A percentile compares a stretch with the other conserved stretches of the same genome.
These are phyloP conservation scores for Globisporangium nagaii DNA, from an alignment of 352 stramenopile genomes.

Conservation along the genomic window DNA sequence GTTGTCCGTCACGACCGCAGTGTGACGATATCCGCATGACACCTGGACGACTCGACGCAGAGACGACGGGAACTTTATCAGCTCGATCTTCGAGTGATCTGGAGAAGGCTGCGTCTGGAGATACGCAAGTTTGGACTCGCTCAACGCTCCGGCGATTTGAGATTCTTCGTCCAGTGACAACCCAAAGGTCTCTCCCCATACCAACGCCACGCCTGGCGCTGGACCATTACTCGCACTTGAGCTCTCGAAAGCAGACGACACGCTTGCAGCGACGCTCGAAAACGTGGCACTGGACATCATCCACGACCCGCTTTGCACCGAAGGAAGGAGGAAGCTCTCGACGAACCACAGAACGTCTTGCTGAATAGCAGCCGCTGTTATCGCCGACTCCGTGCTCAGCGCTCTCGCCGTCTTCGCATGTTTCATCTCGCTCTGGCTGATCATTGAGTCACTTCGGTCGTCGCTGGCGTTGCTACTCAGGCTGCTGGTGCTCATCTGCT, in stretches of 20 bases:
- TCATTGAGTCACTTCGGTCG: constrained; percentile 5
- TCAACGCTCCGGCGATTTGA: constrained; percentile 12
- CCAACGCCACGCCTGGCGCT: constrained; percentile 42
- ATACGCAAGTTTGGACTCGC: constrained; percentile 18
- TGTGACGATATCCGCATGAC: constrained; percentile 74
- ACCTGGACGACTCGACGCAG: constrained; percentile 60
- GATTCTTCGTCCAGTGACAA: constrained; percentile 65
- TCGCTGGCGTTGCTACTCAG: constrained; percentile 8
- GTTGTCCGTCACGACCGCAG: constrained; percentile 62
- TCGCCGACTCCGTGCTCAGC: constrained; percentile 8
- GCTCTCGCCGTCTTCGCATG: constrained; percentile 7
- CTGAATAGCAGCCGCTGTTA: constrained; percentile 4
- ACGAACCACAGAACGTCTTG: constrained; percentile 39
- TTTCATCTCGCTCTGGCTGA: constrained; percentile 1
- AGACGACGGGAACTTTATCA: constrained; percentile 42
- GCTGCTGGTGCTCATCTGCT: constrained; percentile 8
- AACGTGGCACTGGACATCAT: constrained; percentile 22
- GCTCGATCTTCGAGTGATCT: constrained; percentile 14
- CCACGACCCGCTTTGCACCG: constrained; percentile 25
- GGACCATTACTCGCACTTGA: constrained; percentile 5
- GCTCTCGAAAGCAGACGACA: neutral
- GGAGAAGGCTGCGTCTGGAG: neutral
- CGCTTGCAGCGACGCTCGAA: constrained; percentile 3
- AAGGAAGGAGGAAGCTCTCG: constrained; percentile 45
- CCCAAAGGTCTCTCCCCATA: constrained; percentile 52